Evolutionary conservation across 2,329 filamentous ascomycete genomes (phyloP), one percentile per base, ranked within the genome.

Genomic region (Colletotrichum simmondsii): DNA sequence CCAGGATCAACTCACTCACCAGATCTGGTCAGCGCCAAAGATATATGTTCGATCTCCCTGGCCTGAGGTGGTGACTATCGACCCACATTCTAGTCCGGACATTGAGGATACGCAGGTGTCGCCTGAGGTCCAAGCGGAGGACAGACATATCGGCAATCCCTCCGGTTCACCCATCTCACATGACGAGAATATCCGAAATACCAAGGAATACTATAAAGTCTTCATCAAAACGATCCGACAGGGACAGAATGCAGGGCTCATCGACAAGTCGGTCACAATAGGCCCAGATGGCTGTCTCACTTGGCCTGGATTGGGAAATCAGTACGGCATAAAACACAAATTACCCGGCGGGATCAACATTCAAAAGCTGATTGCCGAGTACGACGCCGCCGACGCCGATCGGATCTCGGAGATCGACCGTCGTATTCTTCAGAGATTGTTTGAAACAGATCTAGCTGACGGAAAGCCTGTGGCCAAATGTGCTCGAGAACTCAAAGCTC

Each of bases 21-120:
- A 64, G n/a, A n/a, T 64, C 12, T 64, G 61, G 46, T 53, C 46
- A 24, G 61, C 61, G 32, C 61, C 46, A 8, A 19, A 19, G 49
- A 54, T 30, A 22, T 5, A 6, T 2, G n/a, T 37, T n/a, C 46
- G 28, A 19, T 1, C 2, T 0, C 28, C 46, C n/a, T 62, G 37
- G 37, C 6, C 42, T 16, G 26, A 32, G 7, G 22, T 52, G 1
- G 5, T 2, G 10, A 52, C 24, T 7, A 2, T 32, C 11, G 11
- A 52, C 19, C 10, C 11, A 3, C 2, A 8, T 19, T 19, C 3
- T n/a, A 7, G 3, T 10, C 26, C 26, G 4, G 14, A 1, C 12
- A 19, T 4, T 1, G 14, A 0, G 11, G n/a, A 12, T 4, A 16
- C 24, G 4, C 7, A 4, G 19, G 16, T 22, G 12, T n/a, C 22